Conservation (phyloP, 139 green algal genomes). For the Chloropicon primus region DNA sequence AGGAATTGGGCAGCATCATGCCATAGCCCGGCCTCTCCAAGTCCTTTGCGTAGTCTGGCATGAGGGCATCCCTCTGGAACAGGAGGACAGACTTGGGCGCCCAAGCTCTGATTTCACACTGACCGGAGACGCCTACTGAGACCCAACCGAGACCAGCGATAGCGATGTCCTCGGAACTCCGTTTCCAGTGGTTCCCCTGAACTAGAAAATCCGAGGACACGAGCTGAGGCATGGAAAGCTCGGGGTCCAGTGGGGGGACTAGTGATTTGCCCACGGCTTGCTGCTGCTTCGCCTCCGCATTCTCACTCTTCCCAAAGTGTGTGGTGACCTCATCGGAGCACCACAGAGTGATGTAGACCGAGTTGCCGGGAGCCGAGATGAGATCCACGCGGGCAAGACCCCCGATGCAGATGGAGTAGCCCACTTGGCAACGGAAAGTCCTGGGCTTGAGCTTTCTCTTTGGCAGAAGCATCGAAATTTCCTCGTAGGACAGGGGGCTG, state of each 20-base stretch:
- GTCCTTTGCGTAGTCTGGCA: conserved; percentile 59
- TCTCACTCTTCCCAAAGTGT: conserved; percentile 75
- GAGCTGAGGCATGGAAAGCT: conserved; percentile 20
- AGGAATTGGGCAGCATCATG: background rate
- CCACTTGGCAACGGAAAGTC: conserved; percentile 57
- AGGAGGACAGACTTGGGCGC: conserved; percentile 54
- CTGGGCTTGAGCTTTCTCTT: conserved; percentile 51
- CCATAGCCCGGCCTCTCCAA: conserved; percentile 73
- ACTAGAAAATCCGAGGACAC: conserved; percentile 32
- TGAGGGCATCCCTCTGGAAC: conserved; percentile 64
- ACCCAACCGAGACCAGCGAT: conserved; percentile 81
- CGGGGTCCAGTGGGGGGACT: conserved; percentile 35
- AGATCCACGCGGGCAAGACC: conserved; percentile 84
- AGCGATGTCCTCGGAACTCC: conserved; percentile 14
- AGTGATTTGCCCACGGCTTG: conserved; percentile 41
- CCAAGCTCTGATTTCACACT: conserved; percentile 64
- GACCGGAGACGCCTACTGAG: conserved; percentile 52
- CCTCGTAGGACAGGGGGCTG: background rate
- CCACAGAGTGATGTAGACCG: conserved; percentile 89
- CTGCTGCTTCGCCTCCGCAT: conserved; percentile 35
- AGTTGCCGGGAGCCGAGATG: conserved; percentile 24
- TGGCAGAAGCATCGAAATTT: conserved; percentile 58
- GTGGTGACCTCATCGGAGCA: conserved; percentile 46
- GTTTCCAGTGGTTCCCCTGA: conserved; percentile 20
- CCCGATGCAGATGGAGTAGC: conserved; percentile 63